Base-by-base conservation (phyloP, 257 asterid species). In the Ocimum tenuiflorum region DNA sequence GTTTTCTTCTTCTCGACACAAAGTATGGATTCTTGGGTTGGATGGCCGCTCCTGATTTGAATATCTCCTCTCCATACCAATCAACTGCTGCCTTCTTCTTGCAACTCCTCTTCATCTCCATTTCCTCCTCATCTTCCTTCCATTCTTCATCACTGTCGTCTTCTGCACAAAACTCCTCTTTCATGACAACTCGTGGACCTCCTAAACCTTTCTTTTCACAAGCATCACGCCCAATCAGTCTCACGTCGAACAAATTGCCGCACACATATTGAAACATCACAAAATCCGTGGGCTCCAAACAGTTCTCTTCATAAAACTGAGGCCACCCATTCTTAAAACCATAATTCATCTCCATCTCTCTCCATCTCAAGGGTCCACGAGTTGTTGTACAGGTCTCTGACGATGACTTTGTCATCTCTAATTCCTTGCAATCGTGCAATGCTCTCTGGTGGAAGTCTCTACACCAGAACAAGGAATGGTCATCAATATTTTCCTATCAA, bases 21-120 rank as follows among this genome's bases (percentile, higher is more conserved):
- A 77, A 80, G 10, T 46, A 72, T 3, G 77, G 84, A 45, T 72
- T 69, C 9, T 18, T 1, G 14, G 84, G 84, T 36, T 14, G 71
- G 14, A 29, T 19, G 35, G 46, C 47, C 7, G 42, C 24, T 29
- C 84, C 84, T 8, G 65, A 61, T 24, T 7, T 3, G 72, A 79
- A 71, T 65, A 79, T 68, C 11, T 72, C 65, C 2, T 20, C 38
- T 27, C 78, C 79, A 23, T 75, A 72, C 20, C 43, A 52, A 27
- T 67, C 78, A 1, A 4, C 8, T 8, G 17, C 7, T 0, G 17
- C 8, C 8, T 15, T 7, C 38, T 42, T 50, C 24, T 3, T 43
- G 49, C 15, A 53, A 13, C 39, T 7, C 7, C 15, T 14, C 63
- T 63, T 9, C 47, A 0, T 48, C 59, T 6, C 12, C 67, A 12